Evolutionary conservation across 371 early-diverging fungal genomes (phyloP).

Genomic region (Actinomortierella ambigua): DNA sequence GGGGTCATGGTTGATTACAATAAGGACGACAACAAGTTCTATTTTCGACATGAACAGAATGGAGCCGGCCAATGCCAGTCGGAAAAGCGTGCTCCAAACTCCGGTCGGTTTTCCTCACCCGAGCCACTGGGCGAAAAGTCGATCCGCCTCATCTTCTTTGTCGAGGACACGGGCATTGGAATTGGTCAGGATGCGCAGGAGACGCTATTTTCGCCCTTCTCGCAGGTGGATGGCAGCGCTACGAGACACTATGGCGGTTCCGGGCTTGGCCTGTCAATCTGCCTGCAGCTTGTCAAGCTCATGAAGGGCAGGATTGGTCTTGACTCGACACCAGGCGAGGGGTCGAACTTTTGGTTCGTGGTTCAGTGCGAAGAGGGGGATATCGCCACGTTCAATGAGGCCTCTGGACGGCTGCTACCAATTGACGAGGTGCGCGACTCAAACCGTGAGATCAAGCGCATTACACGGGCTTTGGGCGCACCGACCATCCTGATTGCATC

Average conservation of each 20-base stretch:
- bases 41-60: constrained; percentile 38
- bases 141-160: constrained; percentile 39
- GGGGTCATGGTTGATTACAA: constrained; percentile 22
- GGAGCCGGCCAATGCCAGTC: constrained; percentile 33
- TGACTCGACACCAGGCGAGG: constrained; percentile 37
- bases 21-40: constrained; percentile 42
- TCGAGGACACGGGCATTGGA: constrained; percentile 69
- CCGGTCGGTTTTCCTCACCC: constrained; percentile 41
- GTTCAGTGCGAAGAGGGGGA: constrained; percentile 29
- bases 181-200: constrained; percentile 59
- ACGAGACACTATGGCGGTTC: constrained; percentile 58
- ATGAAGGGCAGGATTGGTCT: constrained; percentile 61
- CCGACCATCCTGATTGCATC: constrained; percentile 43
- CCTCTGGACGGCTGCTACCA: constrained; percentile 1
- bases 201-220: constrained; percentile 63
- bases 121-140: constrained; percentile 39
- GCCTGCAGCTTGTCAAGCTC: constrained; percentile 55
- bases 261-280: constrained; percentile 64
- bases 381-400: constrained; percentile 7
- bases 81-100: constrained; percentile 39
- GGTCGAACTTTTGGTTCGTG: constrained; percentile 51
- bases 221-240: constrained; percentile 65
- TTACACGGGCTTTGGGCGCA: constrained; percentile 35
- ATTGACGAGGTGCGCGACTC: constrained; percentile 29
- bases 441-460: constrained; percentile 43